These are phyloP conservation scores for Toxoplasma gondii DNA, from an alignment of 169 alveolate species.

Conservation along the genomic window DNA sequence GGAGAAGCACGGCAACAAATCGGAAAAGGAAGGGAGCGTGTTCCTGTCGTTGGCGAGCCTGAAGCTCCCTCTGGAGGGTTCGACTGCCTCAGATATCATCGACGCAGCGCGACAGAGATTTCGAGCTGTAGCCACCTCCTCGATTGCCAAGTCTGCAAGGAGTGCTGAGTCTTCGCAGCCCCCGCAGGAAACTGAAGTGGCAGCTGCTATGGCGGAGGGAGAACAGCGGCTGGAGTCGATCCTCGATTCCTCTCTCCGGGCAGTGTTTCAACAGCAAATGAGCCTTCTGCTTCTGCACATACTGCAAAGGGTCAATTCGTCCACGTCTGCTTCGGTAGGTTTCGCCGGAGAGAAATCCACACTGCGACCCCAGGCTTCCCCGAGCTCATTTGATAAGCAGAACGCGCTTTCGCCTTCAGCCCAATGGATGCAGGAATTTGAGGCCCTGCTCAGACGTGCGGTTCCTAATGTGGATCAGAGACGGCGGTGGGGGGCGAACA, in stretches of 20 bases:
- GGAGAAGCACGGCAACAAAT: background rate
- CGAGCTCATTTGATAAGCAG: background rate
- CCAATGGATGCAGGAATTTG: background rate
- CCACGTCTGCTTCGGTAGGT: background rate
- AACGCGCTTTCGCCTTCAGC: background rate
- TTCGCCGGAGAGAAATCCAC: background rate
- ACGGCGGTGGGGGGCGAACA: constrained; percentile 32
- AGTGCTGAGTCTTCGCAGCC: background rate
- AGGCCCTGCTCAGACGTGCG: constrained; percentile 15
- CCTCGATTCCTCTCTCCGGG: constrained; percentile 14
- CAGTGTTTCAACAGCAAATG: constrained; percentile 50
- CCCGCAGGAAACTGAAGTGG: background rate
- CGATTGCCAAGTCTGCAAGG: background rate
- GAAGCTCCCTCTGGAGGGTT: background rate
- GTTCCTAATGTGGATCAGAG: constrained; percentile 16
- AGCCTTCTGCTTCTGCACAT: background rate
- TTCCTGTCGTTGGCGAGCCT: background rate
- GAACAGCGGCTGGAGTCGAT: constrained; percentile 1
- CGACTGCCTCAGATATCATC: background rate
- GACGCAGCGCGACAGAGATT: background rate
- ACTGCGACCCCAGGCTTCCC: background rate
- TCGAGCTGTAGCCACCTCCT: background rate
- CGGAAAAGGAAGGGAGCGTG: background rate
- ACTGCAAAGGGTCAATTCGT: background rate
- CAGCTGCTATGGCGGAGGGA: background rate